A percentile compares a stretch with the other conserved stretches of the same genome.
Conservation (phyloP, 495 filamentous ascomycete genomes). For the Penicillium goetzii region DNA sequence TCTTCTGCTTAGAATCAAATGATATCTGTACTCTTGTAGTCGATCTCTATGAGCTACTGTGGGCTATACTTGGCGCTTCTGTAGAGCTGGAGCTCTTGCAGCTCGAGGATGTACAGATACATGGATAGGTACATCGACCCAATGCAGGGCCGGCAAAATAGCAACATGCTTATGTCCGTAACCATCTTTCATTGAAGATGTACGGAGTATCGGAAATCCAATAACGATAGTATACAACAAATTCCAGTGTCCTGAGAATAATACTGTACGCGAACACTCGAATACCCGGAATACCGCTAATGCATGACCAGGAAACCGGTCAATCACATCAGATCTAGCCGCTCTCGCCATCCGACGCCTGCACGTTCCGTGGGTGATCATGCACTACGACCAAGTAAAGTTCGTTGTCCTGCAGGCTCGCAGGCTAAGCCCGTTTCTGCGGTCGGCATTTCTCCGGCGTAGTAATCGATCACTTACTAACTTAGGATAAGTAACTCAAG, state of each 20-base stretch:
- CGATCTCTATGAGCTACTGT: background rate
- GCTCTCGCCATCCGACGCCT: slow-evolving; percentile 21
- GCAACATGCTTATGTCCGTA: slow-evolving; percentile 7
- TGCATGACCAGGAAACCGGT: slow-evolving; percentile 27
- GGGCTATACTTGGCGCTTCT: background rate
- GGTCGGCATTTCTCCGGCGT: slow-evolving; percentile 33
- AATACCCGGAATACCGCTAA: slow-evolving; percentile 28
- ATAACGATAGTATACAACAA: background rate
- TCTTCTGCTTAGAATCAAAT: background rate
- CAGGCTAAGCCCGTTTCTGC: slow-evolving; percentile 17
- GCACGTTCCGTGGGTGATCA: slow-evolving; percentile 30
- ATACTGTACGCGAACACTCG: background rate
- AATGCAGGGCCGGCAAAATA: slow-evolving; percentile 6
- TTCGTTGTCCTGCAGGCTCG: slow-evolving; percentile 20
- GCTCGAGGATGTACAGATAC: background rate
- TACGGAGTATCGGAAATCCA: background rate
- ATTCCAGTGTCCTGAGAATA: background rate
- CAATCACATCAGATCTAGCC: slow-evolving; percentile 37
- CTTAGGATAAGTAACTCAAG: background rate
- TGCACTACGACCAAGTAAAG: slow-evolving; percentile 27
- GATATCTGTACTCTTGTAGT: background rate
- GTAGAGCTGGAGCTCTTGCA: background rate
- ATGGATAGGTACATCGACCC: background rate
- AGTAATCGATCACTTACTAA: slow-evolving; percentile 12
- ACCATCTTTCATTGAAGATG: background rate